Base-by-base conservation (phyloP, 768 basidiomycete genomes). In the Agrocybe pediades region DNA sequence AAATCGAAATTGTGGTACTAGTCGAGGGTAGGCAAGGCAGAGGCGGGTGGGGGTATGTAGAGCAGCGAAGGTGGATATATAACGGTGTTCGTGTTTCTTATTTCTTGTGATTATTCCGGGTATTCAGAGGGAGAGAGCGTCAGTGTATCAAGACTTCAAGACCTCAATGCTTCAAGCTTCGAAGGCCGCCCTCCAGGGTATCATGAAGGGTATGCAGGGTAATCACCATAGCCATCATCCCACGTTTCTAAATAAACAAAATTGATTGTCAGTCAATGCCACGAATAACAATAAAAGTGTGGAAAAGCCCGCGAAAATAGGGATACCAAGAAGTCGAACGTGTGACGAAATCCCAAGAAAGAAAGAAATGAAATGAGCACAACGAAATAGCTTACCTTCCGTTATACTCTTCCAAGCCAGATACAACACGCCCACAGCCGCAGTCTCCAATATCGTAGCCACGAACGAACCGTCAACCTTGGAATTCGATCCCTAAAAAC, bases 401-500 rank as follows among this genome's bases (percentile, higher is more conserved):
- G 93, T 95, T 53, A 95, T 92, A 66, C 86, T 86, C 69, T 77
- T 77, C 95, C 95, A 96, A n/a, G 83, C 92, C 15, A 86, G 65
- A 67, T 83, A 94, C 17, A 96, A 57, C 3, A 82, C 71, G 9
- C 74, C 80, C 1, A 96, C 83, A 0, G 88, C 72, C 0, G 81
- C 85, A 0, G 91, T 91, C 65, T 96, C 92, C 42, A 96, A 74
- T 4, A 95, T 48, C 0, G 95, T 95, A 1, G 91, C 88, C 21
- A 97, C 67, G 68, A 97, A 96, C 2, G 88, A 85, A 4, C 91
- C 92, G 70, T 98, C 96, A 17, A 97, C 73, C 67, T 85, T 89
- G 25, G 71, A 68, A 52, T 80, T 75, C 16, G 92, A 77, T 20
- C 82, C 84, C 83, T 88, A 50, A 27, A 36, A n/a, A 36, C n/a